Conservation (phyloP, 1,284 basidiomycete genomes). For the Tilletia setariae region DNA sequence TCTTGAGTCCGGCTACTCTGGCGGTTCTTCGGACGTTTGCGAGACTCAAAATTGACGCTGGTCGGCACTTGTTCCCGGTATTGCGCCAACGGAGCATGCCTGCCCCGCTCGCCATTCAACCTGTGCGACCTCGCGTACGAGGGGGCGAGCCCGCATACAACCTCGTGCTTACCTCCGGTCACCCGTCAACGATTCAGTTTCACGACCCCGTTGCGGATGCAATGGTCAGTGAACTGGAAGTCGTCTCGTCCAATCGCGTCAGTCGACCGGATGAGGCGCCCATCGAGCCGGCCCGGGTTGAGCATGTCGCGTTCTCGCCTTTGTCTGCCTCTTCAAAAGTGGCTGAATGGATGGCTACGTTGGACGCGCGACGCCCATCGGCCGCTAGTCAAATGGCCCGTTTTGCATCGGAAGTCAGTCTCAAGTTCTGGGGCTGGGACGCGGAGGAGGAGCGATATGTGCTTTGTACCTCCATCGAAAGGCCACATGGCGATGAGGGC, state of each 20-base stretch:
- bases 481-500: conserved; percentile 71
- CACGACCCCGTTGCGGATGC: conserved; percentile 73
- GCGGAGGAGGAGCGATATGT: conserved; percentile 53
- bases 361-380: conserved; percentile 64
- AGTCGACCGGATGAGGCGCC: conserved; percentile 76
- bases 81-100: conserved; percentile 16
- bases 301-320: conserved; percentile 67
- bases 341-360: conserved; percentile 86
- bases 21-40: conserved; percentile 73
- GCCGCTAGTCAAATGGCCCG: conserved; percentile 59
- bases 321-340: conserved; percentile 21
- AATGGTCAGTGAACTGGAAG: conserved; percentile 80
- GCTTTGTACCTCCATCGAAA: conserved; percentile 81
- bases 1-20: conserved; percentile 71
- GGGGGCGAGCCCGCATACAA: conserved; percentile 22
- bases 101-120: conserved; percentile 45
- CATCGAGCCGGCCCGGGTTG: conserved; percentile 74
- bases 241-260: conserved; percentile 88
- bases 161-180: conserved; percentile 78
- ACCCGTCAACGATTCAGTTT: conserved; percentile 88
- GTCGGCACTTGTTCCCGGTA: conserved; percentile 30
- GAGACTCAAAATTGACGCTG: conserved; percentile 65
- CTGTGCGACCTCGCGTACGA: conserved; percentile 19
- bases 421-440: conserved; percentile 90
- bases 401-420: conserved; percentile 67